Percentiles rank a stretch among this genome's conserved stretches.
These are phyloP conservation scores for Parathielavia appendiculata DNA, from an alignment of 495 filamentous ascomycete genomes.

Conservation along the genomic window DNA sequence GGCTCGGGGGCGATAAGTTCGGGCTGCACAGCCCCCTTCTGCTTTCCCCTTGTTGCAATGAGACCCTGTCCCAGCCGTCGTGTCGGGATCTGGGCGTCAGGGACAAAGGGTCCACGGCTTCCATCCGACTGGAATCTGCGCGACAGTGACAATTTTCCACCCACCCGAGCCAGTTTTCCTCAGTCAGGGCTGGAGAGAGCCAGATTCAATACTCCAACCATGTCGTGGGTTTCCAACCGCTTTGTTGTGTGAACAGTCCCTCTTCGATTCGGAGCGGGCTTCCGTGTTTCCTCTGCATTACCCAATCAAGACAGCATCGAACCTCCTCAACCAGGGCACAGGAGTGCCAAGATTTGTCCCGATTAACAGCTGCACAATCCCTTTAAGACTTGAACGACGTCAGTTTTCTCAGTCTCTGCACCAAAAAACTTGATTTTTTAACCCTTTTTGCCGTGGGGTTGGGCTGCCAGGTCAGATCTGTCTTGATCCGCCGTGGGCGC, in stretches of 20 bases:
- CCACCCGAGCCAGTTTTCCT: too few species aligned
- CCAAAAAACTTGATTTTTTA: too few species aligned
- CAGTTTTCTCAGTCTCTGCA: neutral
- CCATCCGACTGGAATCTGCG: neutral
- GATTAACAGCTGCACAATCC: neutral
- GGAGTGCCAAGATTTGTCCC: neutral
- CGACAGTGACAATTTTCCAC: neutral
- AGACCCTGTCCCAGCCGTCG: constrained; percentile 5
- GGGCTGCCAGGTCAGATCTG: neutral
- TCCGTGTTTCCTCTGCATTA: neutral
- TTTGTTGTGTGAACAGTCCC: neutral
- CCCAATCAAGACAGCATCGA: neutral
- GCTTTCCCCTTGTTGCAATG: constrained; percentile 2
- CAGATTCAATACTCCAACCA: neutral
- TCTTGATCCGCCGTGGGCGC: neutral
- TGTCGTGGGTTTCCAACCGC: neutral
- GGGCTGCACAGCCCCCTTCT: constrained; percentile 21
- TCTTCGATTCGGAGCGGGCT: neutral
- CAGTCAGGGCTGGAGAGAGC: constrained; percentile 2
- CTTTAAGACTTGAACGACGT: neutral
- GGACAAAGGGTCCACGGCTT: neutral
- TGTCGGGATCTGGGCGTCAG: neutral
- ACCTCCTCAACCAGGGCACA: neutral
- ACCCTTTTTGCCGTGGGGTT: neutral
- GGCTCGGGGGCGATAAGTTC: neutral